Percentiles rank a stretch among this genome's conserved stretches.
phyloP scores from a whole-genome alignment of 2,329 filamentous ascomycete species.

The Teratosphaeria zuluensis region DNA sequence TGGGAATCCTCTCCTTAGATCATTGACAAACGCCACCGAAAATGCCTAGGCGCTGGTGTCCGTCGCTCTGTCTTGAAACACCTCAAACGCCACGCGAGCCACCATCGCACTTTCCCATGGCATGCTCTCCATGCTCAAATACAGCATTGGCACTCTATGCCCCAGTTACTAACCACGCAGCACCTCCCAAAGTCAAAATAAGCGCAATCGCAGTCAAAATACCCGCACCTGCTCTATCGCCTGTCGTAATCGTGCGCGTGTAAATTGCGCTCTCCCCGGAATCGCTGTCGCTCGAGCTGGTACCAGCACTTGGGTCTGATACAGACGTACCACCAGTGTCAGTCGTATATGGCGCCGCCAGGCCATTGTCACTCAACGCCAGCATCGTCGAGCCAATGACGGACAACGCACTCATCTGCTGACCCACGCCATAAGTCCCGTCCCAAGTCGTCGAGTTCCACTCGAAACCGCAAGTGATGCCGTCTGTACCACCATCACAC shows the following conservation, averaged over 20 bases:
- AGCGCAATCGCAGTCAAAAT: slow-evolving; percentile 16
- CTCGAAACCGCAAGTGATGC: slow-evolving; percentile 34
- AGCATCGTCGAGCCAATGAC: slow-evolving; percentile 28
- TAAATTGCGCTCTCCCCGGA: slow-evolving; percentile 16
- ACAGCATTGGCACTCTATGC: background rate
- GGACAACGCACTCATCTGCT: slow-evolving; percentile 48
- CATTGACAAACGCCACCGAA: background rate
- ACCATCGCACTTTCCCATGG: background rate
- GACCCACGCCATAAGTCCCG: slow-evolving; percentile 41
- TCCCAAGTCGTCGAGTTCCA: slow-evolving; percentile 37
- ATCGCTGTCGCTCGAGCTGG: slow-evolving; percentile 20
- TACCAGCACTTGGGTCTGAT: slow-evolving; percentile 37
- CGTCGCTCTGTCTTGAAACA: background rate
- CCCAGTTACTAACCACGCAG: slow-evolving; percentile 4
- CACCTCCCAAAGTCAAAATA: slow-evolving; percentile 11
- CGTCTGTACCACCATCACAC: slow-evolving; percentile 40
- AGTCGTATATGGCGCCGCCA: slow-evolving; percentile 34
- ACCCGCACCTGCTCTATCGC: slow-evolving; percentile 59
- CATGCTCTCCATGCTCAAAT: background rate
- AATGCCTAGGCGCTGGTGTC: background rate
- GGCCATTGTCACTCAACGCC: slow-evolving; percentile 11
- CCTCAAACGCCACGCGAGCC: background rate
- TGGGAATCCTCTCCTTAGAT: background rate
- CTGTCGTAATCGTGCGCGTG: slow-evolving; percentile 39
- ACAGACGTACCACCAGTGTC: slow-evolving; percentile 43